Evolutionary conservation across 768 basidiomycete species (phyloP).

Genomic region (Suillus paluster): DNA sequence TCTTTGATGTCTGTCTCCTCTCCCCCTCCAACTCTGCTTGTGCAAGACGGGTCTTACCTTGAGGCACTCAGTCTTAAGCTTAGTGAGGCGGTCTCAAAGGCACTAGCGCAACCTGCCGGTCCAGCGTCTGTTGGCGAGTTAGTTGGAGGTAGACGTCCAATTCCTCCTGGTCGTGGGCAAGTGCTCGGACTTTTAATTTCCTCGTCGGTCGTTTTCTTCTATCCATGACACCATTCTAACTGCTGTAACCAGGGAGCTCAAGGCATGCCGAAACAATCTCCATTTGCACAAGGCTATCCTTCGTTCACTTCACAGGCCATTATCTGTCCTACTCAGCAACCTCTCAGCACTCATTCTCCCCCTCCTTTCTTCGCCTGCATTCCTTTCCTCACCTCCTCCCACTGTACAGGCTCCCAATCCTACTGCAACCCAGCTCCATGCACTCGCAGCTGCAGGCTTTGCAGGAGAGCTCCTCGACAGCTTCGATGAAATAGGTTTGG

Average conservation of each 20-base stretch:
- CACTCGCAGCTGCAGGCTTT: conserved; percentile 67
- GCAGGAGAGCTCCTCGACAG: conserved; percentile 74
- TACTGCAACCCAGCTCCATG: conserved; percentile 74
- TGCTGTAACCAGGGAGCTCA: conserved; percentile 60
- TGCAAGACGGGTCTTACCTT: conserved; percentile 82
- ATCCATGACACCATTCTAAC: conserved; percentile 16
- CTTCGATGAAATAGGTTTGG: conserved; percentile 69
- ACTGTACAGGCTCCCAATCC: conserved; percentile 54
- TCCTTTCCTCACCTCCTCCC: conserved; percentile 55
- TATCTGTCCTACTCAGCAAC: conserved; percentile 75
- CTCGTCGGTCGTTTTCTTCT: conserved; percentile 52
- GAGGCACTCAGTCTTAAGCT: conserved; percentile 77
- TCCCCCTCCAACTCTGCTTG: conserved; percentile 45
- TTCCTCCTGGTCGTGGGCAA: conserved; percentile 75
- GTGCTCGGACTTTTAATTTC: conserved; percentile 70
- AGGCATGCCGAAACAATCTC: conserved; percentile 61
- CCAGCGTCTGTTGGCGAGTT: conserved; percentile 54
- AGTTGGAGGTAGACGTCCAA: conserved; percentile 68
- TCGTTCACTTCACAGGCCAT: conserved; percentile 73
- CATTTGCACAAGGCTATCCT: conserved; percentile 73
- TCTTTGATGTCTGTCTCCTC: conserved; percentile 41
- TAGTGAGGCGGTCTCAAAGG: conserved; percentile 81
- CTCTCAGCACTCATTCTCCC: conserved; percentile 71
- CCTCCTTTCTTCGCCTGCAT: conserved; percentile 65
- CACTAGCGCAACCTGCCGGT: conserved; percentile 66